Base-by-base conservation (phyloP, 1,139 yeast genomes). In the Yamadazyma mexicana region DNA sequence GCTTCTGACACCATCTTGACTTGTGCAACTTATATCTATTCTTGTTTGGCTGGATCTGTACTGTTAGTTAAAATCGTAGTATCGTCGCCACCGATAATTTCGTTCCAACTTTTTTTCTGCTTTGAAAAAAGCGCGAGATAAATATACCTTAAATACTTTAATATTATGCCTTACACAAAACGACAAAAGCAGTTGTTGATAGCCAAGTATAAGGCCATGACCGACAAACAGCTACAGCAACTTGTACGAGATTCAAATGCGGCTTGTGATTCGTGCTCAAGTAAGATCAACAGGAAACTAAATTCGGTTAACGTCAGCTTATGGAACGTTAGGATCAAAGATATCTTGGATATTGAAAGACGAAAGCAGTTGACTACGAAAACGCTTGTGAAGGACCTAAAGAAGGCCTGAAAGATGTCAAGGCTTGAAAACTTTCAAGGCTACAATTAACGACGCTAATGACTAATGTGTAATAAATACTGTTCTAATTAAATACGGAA, bases 1-100 rank as follows among this genome's bases (percentile, higher is more conserved):
- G 98, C 98, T 68, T 92, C 98, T 57, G 91, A 79, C 50, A 84
- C 96, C 96, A 88, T 88, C 37, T 48, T 62, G 53, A 7, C 2
- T 29, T 16, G 11, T 33, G 20, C 16, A 5, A 17, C 9, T 25
- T 17, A 18, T 30, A 14, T 27, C n/a, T 34, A 17, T 20, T 20
- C 22, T 33, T 29, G n/a, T n/a, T n/a, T n/a, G n/a, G 30, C 5
- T 14, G 5, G 17, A 12, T 27, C 5, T 24, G 26, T 24, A 11
- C 12, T 24, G 26, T 11, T 9, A 24, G 12, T 11, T 24, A 7
- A 4, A 24, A 11, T 12, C 6, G 16, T 11, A 28, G 9, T 16
- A 16, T 16, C 31, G 36, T 40, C 39, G 49, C 46, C 47, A 43
- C 44, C 38, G 33, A 30, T 31, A 30, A 18, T n/a, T 26, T 15